These are phyloP conservation scores for Lodderomyces pseudojiufengensis DNA, from an alignment of 1,139 yeast genomes.

Conservation along the genomic window DNA sequence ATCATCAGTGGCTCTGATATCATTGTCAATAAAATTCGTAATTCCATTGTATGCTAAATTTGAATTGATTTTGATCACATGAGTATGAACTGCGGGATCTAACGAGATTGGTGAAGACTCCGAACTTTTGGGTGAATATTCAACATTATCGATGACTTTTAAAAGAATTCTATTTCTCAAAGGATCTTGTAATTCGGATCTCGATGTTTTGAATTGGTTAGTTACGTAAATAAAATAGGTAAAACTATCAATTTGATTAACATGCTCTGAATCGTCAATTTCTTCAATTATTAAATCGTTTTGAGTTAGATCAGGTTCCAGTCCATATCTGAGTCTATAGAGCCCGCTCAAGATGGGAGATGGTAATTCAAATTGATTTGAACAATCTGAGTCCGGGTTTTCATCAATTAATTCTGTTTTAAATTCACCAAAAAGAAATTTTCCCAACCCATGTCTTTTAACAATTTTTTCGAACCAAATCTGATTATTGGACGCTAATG, in stretches of 20 bases:
- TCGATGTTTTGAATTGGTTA: slow-evolving; percentile 19
- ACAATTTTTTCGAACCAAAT: slow-evolving; percentile 30
- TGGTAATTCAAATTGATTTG: slow-evolving; percentile 19
- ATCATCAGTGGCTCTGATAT: slow-evolving; percentile 30
- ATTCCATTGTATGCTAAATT: slow-evolving; percentile 30
- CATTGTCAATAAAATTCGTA: slow-evolving; percentile 25
- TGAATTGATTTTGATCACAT: slow-evolving; percentile 36
- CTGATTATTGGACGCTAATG: slow-evolving; percentile 32
- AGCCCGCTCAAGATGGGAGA: slow-evolving; percentile 35
- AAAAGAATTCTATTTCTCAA: slow-evolving; percentile 25
- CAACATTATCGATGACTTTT: slow-evolving; percentile 39
- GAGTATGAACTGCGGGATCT: slow-evolving; percentile 15
- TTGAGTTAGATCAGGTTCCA: slow-evolving; percentile 10
- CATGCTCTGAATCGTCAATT: slow-evolving; percentile 20
- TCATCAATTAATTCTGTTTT: neutral
- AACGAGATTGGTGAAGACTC: slow-evolving; percentile 30
- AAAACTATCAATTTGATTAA: slow-evolving; percentile 15
- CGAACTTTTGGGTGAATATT: slow-evolving; percentile 35
- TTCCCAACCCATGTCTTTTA: slow-evolving; percentile 16
- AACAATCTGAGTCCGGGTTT: neutral
- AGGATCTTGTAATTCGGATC: slow-evolving; percentile 14
- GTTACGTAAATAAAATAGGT: slow-evolving; percentile 33
- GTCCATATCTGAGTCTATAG: slow-evolving; percentile 19
- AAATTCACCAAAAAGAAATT: slow-evolving; percentile 16
- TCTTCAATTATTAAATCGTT: slow-evolving; percentile 30